Conservation (phyloP, 2,329 filamentous ascomycete genomes). For the Gliomastix tumulicola region DNA sequence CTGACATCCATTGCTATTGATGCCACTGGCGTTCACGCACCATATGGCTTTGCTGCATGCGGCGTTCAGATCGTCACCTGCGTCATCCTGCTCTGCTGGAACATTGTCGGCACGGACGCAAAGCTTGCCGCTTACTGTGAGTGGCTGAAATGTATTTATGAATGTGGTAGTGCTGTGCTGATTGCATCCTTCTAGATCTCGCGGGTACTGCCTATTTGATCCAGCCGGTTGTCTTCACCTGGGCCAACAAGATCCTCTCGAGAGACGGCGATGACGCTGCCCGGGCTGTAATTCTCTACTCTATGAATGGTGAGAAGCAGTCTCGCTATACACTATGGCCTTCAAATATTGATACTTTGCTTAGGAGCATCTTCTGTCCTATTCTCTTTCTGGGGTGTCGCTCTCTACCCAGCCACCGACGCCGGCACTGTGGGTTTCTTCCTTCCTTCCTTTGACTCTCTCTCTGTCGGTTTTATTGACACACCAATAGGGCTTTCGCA, state of each 20-base stretch:
- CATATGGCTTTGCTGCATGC: conserved; percentile 22
- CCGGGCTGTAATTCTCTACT: conserved; percentile 24
- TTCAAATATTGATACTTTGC: too few relatives aligned
- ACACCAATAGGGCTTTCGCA: conserved; percentile 13
- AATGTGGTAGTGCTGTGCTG: conserved; percentile 10
- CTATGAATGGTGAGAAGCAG: conserved; percentile 23
- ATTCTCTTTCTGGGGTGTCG: conserved; percentile 31
- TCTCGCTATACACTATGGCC: too few relatives aligned
- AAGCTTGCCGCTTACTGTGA: conserved; percentile 11
- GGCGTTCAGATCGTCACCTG: conserved; percentile 22
- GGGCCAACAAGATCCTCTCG: conserved; percentile 28
- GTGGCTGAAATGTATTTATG: not conserved
- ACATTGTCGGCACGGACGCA: conserved; percentile 15
- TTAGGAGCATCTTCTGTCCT: conserved; percentile 20
- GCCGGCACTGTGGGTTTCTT: conserved; percentile 8
- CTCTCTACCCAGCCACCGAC: conserved; percentile 24
- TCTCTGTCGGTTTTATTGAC: too few relatives aligned
- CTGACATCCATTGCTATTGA: conserved; percentile 27
- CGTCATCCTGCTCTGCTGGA: conserved; percentile 21
- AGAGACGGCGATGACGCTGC: conserved; percentile 27
- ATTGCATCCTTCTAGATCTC: conserved; percentile 17
- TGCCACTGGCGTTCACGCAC: conserved; percentile 21
- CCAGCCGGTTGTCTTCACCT: conserved; percentile 29
- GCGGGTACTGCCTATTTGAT: conserved; percentile 30
- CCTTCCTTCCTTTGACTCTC: too few relatives aligned